These are phyloP conservation scores for Cyclotella kingstonii DNA, from an alignment of 108 stramenopile genomes.

Conservation along the genomic window DNA sequence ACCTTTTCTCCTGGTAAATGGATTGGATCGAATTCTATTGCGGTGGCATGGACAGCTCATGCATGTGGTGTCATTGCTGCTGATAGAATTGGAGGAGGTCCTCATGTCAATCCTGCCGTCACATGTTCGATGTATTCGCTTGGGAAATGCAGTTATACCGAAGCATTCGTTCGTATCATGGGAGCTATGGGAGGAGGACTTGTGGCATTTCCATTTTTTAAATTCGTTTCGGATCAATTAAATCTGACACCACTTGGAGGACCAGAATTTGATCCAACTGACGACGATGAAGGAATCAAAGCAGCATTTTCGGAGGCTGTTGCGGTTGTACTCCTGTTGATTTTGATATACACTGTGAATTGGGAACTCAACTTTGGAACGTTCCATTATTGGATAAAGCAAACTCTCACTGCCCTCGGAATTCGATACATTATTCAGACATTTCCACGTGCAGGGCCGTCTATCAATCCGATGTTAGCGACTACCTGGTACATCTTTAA, in stretches of 20 bases:
- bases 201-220: constrained; percentile 78
- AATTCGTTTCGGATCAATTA: constrained; percentile 54
- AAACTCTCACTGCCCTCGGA: constrained; percentile 75
- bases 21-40: constrained; percentile 57
- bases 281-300: constrained; percentile 54
- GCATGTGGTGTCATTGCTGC: constrained; percentile 73
- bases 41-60: constrained; percentile 75
- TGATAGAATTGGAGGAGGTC: constrained; percentile 77
- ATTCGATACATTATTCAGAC: constrained; percentile 84
- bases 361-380: constrained; percentile 86
- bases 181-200: constrained; percentile 83
- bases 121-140: constrained; percentile 73
- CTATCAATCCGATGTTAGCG: constrained; percentile 90
- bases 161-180: constrained; percentile 70
- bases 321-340: constrained; percentile 70
- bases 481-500: constrained; percentile 79
- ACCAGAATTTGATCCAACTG: constrained; percentile 66
- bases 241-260: constrained; percentile 74
- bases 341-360: constrained; percentile 75
- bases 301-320: constrained; percentile 71
- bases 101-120: constrained; percentile 76
- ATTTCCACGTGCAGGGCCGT: constrained; percentile 83
- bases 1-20: constrained; percentile 90
- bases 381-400: constrained; percentile 87
- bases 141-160: constrained; percentile 77